Evolutionary conservation across 352 stramenopile genomes (phyloP).

Genomic region (Globisporangium uncinulatum): DNA sequence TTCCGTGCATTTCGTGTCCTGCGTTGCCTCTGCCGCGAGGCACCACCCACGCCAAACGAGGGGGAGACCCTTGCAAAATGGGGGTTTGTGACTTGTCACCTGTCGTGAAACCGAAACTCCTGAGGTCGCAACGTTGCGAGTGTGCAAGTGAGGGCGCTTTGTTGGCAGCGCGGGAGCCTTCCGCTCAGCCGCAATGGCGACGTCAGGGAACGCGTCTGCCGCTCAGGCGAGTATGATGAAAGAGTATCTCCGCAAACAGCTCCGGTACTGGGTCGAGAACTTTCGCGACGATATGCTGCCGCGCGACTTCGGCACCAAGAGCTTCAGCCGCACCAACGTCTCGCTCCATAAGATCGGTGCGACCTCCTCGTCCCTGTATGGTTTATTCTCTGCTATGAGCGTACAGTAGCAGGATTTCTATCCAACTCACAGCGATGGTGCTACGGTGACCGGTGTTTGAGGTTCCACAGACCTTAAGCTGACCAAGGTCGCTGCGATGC

Average conservation of each 20-base stretch:
- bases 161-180: background rate
- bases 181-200: background rate
- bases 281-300: constrained; percentile 56
- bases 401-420: background rate
- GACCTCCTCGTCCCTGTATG: background rate
- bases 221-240: constrained; percentile 47
- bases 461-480: constrained; percentile 47
- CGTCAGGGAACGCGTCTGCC: constrained; percentile 10
- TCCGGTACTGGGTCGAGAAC: constrained; percentile 59
- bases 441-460: background rate
- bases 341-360: constrained; percentile 44
- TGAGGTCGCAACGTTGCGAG: too few relatives aligned
- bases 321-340: constrained; percentile 38
- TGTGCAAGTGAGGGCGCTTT: background rate
- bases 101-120: too few relatives aligned
- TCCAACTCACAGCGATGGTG: background rate
- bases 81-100: too few relatives aligned
- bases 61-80: too few relatives aligned
- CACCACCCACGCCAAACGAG: too few relatives aligned
- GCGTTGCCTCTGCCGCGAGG: too few relatives aligned
- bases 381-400: background rate
- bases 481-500: constrained; percentile 39
- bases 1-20: too few relatives aligned
- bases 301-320: constrained; percentile 46
- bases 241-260: constrained; percentile 61